Conservation (phyloP, 257 asterid species). For the Nicotiana otophora region DNA sequence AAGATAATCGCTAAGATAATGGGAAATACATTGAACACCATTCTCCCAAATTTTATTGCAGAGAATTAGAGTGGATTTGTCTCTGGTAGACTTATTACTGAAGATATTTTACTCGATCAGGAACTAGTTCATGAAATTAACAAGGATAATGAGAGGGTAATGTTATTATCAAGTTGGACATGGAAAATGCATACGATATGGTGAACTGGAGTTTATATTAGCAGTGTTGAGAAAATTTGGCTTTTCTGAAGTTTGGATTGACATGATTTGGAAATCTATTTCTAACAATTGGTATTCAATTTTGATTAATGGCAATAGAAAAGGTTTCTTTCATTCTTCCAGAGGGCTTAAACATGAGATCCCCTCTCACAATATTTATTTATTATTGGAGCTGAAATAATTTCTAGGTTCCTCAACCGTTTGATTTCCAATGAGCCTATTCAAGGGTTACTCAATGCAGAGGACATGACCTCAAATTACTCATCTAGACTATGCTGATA, state of each 20-base stretch:
- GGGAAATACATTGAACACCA: no score
- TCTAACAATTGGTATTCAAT: neutral
- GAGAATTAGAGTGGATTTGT: neutral
- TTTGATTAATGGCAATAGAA: neutral
- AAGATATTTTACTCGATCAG: neutral
- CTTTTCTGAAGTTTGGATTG: neutral
- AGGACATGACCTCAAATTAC: no score
- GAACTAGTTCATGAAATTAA: neutral
- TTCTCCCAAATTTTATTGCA: no score
- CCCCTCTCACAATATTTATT: neutral
- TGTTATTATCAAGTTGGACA: neutral
- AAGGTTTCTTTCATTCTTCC: neutral
- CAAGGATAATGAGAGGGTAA: neutral
- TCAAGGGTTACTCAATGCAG: no score
- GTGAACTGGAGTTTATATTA: neutral
- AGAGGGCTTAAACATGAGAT: neutral
- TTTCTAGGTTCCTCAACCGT: no score
- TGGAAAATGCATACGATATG: neutral
- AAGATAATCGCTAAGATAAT: no score
- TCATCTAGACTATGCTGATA: no score
- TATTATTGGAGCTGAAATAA: neutral
- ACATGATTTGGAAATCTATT: neutral
- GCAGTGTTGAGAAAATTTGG: neutral
- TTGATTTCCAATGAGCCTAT: no score
- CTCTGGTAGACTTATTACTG: neutral